These are phyloP conservation scores for Trichoderma koningiopsis DNA, from an alignment of 2,329 filamentous ascomycete genomes.

Conservation along the genomic window DNA sequence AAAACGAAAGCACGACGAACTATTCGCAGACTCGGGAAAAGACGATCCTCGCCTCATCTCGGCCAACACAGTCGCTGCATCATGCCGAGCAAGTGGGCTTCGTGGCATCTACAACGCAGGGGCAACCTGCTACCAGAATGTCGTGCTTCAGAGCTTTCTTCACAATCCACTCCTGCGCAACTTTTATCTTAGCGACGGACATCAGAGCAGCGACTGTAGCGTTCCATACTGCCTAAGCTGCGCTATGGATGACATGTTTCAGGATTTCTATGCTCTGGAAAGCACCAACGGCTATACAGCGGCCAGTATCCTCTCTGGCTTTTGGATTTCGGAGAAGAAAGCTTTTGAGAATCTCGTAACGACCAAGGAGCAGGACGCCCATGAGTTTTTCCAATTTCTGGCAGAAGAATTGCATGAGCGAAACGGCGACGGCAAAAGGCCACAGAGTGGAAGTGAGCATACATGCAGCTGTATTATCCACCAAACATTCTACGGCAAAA, in stretches of 20 bases:
- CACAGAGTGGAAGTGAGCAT: slow-evolving; percentile 60
- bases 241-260: slow-evolving; percentile 73
- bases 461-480: slow-evolving; percentile 90
- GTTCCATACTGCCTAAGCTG: slow-evolving; percentile 66
- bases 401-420: slow-evolving; percentile 87
- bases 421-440: slow-evolving; percentile 70
- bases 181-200: slow-evolving; percentile 89
- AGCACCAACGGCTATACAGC: slow-evolving; percentile 89
- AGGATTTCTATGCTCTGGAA: slow-evolving; percentile 70
- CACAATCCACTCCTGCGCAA: slow-evolving; percentile 91
- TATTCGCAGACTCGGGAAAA: slow-evolving; percentile 63
- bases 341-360: slow-evolving; percentile 77
- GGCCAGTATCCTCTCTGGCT: slow-evolving; percentile 83
- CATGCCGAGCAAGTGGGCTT: slow-evolving; percentile 84
- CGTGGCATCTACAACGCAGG: slow-evolving; percentile 96
- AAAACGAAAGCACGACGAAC: slow-evolving; percentile 76
- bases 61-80: slow-evolving; percentile 74
- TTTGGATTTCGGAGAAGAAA: slow-evolving; percentile 82
- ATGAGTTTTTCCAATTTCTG: slow-evolving; percentile 96
- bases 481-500: slow-evolving; percentile 89
- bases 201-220: slow-evolving; percentile 74
- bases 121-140: slow-evolving; percentile 98
- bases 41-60: slow-evolving; percentile 78
- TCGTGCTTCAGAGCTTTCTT: slow-evolving; percentile 88
- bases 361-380: slow-evolving; percentile 93